These are phyloP conservation scores for Astragalus membranaceus DNA, from an alignment of 306 rosid species.

Conservation along the genomic window DNA sequence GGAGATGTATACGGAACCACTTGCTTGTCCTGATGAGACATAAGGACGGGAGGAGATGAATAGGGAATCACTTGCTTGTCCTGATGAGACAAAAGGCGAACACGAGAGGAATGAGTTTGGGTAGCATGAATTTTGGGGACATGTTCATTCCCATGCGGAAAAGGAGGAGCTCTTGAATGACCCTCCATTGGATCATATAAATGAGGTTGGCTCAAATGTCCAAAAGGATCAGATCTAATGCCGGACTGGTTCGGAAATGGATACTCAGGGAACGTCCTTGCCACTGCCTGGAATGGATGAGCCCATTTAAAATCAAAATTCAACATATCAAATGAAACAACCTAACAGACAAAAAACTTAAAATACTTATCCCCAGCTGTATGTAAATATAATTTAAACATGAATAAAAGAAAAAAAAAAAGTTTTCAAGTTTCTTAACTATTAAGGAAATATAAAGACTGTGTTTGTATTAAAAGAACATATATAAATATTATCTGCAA, in stretches of 20 bases:
- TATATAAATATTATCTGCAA: background rate
- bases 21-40: constrained; percentile 62
- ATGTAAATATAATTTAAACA: background rate
- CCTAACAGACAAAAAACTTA: background rate
- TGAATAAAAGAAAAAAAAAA: background rate
- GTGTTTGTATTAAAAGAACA: background rate
- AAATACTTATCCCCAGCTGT: background rate
- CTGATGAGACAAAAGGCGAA: constrained; percentile 51
- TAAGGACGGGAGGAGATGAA: constrained; percentile 44
- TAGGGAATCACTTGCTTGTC: constrained; percentile 56
- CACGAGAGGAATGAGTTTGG: constrained; percentile 63
- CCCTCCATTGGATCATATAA: constrained; percentile 62
- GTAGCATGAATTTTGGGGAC: constrained; percentile 52
- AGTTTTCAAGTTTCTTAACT: background rate
- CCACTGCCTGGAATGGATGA: constrained; percentile 49
- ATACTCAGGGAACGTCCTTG: constrained; percentile 68
- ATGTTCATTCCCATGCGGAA: constrained; percentile 63
- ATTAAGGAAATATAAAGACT: background rate
- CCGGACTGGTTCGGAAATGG: constrained; percentile 56
- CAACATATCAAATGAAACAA: constrained; percentile 26
- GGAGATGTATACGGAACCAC: constrained; percentile 48
- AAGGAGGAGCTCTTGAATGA: constrained; percentile 58
- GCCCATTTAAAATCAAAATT: constrained; percentile 31
- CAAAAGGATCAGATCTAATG: constrained; percentile 58
- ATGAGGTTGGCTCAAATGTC: constrained; percentile 61